Percentiles rank a stretch among this genome's conserved stretches.
phyloP scores from a whole-genome alignment of 495 filamentous ascomycete genomes.

The Lasiosphaeris hirsuta region DNA sequence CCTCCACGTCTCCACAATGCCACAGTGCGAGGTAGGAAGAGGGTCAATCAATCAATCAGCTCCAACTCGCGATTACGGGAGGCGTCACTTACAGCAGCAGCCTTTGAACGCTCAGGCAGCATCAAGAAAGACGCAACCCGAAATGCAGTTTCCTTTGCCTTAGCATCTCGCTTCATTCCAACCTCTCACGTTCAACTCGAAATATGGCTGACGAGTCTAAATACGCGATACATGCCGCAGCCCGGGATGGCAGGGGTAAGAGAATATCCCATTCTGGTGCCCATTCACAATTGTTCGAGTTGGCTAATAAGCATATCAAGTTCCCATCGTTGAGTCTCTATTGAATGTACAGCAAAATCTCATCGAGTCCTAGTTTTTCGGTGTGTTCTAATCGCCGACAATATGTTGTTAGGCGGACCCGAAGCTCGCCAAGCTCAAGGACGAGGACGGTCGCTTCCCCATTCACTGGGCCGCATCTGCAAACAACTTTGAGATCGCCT shows the following conservation, averaged over 20 bases:
- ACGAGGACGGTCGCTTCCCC: slow-evolving; percentile 85
- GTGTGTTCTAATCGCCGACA: slow-evolving; percentile 15
- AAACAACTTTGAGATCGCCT: slow-evolving; percentile 69
- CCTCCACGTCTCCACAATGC: background rate
- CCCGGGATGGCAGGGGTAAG: slow-evolving; percentile 39
- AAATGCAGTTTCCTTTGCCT: background rate
- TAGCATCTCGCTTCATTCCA: too few relatives aligned
- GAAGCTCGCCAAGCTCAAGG: slow-evolving; percentile 66
- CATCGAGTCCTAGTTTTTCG: background rate
- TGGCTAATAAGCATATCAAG: too few relatives aligned
- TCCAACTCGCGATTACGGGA: too few relatives aligned
- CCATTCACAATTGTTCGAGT: too few relatives aligned
- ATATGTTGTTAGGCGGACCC: slow-evolving; percentile 61
- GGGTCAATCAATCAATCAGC: too few relatives aligned
- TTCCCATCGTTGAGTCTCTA: slow-evolving; percentile 61
- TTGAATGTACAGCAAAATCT: slow-evolving; percentile 53
- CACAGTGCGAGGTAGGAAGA: too few relatives aligned
- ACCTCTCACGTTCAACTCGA: too few relatives aligned
- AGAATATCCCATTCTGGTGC: too few relatives aligned
- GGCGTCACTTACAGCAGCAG: too few relatives aligned
- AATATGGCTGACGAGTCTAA: slow-evolving; percentile 43
- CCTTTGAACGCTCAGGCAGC: too few relatives aligned
- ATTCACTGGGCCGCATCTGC: slow-evolving; percentile 92
- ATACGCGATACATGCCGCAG: slow-evolving; percentile 84
- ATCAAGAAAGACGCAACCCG: too few relatives aligned